Percentiles rank a stretch among this genome's conserved stretches.
These are phyloP conservation scores for Nakazawaea siamensis DNA, from an alignment of 805 yeast genomes.

Conservation along the genomic window DNA sequence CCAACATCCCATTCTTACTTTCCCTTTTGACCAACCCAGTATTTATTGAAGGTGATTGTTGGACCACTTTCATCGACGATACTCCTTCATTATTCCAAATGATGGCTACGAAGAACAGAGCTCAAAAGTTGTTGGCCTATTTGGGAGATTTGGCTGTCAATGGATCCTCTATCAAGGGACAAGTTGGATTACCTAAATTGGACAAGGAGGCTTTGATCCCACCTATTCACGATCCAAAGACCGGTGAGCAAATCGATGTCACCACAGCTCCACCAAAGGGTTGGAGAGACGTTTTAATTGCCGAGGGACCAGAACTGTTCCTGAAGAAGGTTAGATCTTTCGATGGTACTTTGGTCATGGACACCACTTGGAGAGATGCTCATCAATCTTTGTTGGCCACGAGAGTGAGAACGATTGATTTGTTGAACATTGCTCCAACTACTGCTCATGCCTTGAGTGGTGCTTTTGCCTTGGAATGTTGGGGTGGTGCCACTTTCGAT, in stretches of 20 bases:
- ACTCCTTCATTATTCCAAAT: slow-evolving; percentile 93
- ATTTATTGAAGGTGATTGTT: slow-evolving; percentile 78
- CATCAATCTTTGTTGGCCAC: slow-evolving; percentile 97
- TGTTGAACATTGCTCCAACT: slow-evolving; percentile 85
- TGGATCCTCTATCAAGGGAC: slow-evolving; percentile 95
- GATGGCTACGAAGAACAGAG: slow-evolving; percentile 94
- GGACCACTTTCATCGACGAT: slow-evolving; percentile 98
- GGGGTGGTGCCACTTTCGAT: slow-evolving; percentile 99
- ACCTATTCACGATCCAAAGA: slow-evolving; percentile 46
- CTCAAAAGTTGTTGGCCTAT: slow-evolving; percentile 85
- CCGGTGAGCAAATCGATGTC: slow-evolving; percentile 57
- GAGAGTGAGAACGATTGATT: slow-evolving; percentile 90
- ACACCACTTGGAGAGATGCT: slow-evolving; percentile 99
- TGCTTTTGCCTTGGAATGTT: slow-evolving; percentile 94
- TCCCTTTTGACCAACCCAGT: slow-evolving; percentile 87
- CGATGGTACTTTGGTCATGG: slow-evolving; percentile 90
- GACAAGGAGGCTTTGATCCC: slow-evolving; percentile 72
- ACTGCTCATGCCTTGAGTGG: slow-evolving; percentile 86
- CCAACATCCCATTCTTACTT: slow-evolving; percentile 92
- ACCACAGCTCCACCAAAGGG: slow-evolving; percentile 58
- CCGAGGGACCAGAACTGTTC: slow-evolving; percentile 82
- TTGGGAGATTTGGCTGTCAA: slow-evolving; percentile 91
- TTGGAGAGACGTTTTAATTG: slow-evolving; percentile 84
- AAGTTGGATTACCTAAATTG: slow-evolving; percentile 85
- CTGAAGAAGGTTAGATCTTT: slow-evolving; percentile 80